A percentile compares a stretch with the other conserved stretches of the same genome.
Evolutionary conservation across 768 basidiomycete species (phyloP).

Genomic region (Phaeolepiota aurea): DNA sequence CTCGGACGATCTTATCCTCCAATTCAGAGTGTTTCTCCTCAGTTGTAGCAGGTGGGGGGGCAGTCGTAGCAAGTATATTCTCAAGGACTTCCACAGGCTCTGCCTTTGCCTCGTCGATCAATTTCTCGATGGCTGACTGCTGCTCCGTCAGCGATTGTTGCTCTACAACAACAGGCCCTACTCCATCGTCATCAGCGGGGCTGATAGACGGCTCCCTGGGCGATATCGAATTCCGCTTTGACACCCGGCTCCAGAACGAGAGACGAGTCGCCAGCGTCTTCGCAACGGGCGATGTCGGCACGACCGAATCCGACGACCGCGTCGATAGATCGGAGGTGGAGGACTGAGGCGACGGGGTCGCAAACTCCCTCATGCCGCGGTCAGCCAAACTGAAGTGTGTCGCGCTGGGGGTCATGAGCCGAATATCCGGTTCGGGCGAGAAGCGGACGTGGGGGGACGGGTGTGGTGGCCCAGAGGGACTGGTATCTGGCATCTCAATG

Average conservation of each 20-base stretch:
- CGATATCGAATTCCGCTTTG: constrained; percentile 29
- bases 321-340: constrained; percentile 47
- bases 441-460: constrained; percentile 43
- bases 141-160: constrained; percentile 20
- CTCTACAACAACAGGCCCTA: constrained; percentile 6
- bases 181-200: not conserved
- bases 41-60: constrained; percentile 49
- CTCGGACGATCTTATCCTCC: constrained; percentile 75
- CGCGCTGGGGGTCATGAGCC: constrained; percentile 29
- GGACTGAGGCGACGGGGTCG: constrained; percentile 28
- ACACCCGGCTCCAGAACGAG: constrained; percentile 68
- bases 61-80: constrained; percentile 49
- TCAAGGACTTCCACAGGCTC: constrained; percentile 47
- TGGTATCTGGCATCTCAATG: constrained; percentile 5
- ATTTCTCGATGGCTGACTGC: constrained; percentile 28
- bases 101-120: constrained; percentile 36
- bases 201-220: constrained; percentile 5
- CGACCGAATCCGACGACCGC: constrained; percentile 39
- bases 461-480: constrained; percentile 2
- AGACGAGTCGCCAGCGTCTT: constrained; percentile 57
- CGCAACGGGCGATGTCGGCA: constrained; percentile 42
- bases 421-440: constrained; percentile 35
- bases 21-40: constrained; percentile 71
- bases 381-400: constrained; percentile 14
- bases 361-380: constrained; percentile 7